Percentiles rank a stretch among this genome's conserved stretches.
Conservation (phyloP, 2,329 filamentous ascomycete species). For the Daldinia sp. region DNA sequence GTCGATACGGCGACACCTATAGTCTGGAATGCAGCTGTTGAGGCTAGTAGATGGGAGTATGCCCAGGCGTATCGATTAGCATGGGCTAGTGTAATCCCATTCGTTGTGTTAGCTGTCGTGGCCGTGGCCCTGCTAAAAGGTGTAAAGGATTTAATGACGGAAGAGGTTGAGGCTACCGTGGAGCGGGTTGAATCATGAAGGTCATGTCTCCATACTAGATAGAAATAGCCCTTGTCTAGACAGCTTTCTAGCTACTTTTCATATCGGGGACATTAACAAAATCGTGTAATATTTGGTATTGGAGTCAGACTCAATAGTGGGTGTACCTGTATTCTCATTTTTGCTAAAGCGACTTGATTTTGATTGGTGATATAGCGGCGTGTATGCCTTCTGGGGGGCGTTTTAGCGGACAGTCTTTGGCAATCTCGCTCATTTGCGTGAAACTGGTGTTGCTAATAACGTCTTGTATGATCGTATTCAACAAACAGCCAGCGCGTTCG, state of each 20-base stretch:
- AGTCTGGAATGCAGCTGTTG: constrained; percentile 55
- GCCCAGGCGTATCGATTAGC: constrained; percentile 62
- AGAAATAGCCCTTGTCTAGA: no score
- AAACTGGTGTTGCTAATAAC: not conserved
- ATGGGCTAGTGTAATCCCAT: constrained; percentile 64
- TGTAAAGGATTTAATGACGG: constrained; percentile 65
- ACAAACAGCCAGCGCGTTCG: not conserved
- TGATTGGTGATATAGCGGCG: no score
- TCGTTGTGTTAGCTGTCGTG: constrained; percentile 62
- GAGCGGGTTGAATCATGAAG: constrained; percentile 51
- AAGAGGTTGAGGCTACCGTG: constrained; percentile 65
- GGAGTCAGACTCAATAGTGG: no score
- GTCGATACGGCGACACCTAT: constrained; percentile 49
- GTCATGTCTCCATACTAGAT: not conserved
- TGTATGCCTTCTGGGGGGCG: not conserved
- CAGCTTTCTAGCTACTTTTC: no score
- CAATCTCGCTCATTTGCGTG: not conserved
- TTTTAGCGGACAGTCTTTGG: not conserved
- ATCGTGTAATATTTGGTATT: no score
- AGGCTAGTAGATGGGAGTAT: constrained; percentile 60
- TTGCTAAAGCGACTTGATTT: no score
- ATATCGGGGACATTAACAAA: no score
- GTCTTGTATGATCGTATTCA: not conserved
- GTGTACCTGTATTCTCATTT: no score
- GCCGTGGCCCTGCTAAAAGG: constrained; percentile 59